Base-by-base conservation (phyloP, 164 flowering plant genomes). In the Nymphaea colorata region DNA sequence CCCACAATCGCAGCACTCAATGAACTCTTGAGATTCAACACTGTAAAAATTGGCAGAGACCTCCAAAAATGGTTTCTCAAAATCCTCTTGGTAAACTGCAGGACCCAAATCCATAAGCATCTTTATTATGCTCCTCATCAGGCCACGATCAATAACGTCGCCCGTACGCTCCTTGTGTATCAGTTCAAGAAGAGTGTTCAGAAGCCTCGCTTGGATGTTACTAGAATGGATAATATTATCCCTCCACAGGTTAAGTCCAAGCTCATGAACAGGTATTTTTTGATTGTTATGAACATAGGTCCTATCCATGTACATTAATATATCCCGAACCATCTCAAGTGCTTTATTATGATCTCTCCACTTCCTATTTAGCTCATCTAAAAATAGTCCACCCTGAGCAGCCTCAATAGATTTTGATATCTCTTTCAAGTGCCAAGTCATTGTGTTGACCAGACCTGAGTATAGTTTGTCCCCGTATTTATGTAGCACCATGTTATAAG, bases 251-350 rank as follows among this genome's bases (percentile, higher is more conserved):
- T 86, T 89, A 71, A 91, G 77, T 47, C 98, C 98, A 67, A 91
- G 90, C 68, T 87, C 92, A 75, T 86, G 84, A 68, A 91, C 96
- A 59, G 93, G 93, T 45, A 92, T 89, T 74, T 89, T 91, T 68
- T 83, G 93, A 65, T 79, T 75, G 69, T 80, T 81, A n/a, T 87
- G 88, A 59, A 94, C 83, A 74, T 80, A 94, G 36, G 93, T 89
- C 80, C 98, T 83, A 76, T 94, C 97, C 97, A 94, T 94, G 85
- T 91, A 91, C 98, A 94, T 91, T 71, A 94, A 71, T 71, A 94
- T 91, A 80, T 94, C 96, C 15, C 94, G 79, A 60, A 90, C 87
- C 97, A 88, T 90, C 69, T 84, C 89, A 74, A 88, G 72, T 61
- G 92, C 94, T 67, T 89, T 89, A 76, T 88, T 89, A 70, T 93